Base-by-base conservation (phyloP, 202 grass and related monocot genomes). In the Sporobolus alterniflorus region DNA sequence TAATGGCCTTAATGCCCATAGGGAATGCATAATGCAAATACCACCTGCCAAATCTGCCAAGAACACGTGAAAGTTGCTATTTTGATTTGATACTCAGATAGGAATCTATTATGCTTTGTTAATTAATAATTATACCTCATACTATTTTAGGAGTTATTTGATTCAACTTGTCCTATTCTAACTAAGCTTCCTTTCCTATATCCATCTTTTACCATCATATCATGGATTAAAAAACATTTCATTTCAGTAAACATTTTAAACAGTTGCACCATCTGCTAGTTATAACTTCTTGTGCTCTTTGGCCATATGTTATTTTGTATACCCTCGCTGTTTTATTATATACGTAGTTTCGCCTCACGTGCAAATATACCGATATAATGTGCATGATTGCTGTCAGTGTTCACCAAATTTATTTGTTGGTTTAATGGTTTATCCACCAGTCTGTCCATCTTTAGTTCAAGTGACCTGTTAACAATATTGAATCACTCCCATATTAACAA, bases 71-170 rank as follows among this genome's bases (percentile, higher is more conserved):
- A 79, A 79, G 49, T 64, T 65, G 42, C 46, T 73, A 36, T 64
- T 66, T 88, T 73, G 33, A 78, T 79, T 78, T 59, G 66, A 72
- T 71, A 72, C 69, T 64, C 24, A 47, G 67, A 32, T 48, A 57
- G 5, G 40, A 84, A 16, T 59, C 1, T 63, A 7, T 16, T 57
- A 48, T 60, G 12, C 18, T 59, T 46, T 70, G 15, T 54, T 55
- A 40, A 42, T 51, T 68, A 16, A 69, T 56, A 22, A n/a, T 80
- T 56, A 22, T 40, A 17, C 2, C 15, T 54, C 33, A 21, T 20
- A 67, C 24, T 41, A 21, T 22, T 66, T 67, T 21, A 57, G 50
- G 48, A 80, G 21, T 30, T 60, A 17, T 42, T 44, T 71, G 64
- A 44, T 57, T 52, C 26, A 61, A 44, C 77, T 15, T 64, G 29